These are phyloP conservation scores for Podosphaera aphanis DNA, from an alignment of 2,329 filamentous ascomycete genomes.

Conservation along the genomic window DNA sequence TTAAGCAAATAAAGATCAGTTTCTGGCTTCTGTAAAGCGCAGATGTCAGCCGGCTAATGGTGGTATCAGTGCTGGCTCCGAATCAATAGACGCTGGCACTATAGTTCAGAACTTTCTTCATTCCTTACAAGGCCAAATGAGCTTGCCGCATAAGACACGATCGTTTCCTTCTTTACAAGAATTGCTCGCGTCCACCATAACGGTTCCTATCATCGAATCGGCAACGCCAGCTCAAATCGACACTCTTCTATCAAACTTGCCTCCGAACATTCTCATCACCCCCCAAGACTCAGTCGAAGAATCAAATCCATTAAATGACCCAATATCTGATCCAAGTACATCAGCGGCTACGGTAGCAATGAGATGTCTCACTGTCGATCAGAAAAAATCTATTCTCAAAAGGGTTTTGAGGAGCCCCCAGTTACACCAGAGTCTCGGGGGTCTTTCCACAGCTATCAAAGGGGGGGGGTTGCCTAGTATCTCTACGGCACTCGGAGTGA, in stretches of 20 bases:
- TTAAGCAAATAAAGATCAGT: conserved; percentile 12
- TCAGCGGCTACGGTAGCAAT: conserved; percentile 51
- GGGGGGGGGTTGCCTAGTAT: conserved; percentile 82
- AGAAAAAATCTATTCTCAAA: conserved; percentile 62
- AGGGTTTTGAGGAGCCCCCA: conserved; percentile 75
- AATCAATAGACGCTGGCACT: conserved; percentile 42
- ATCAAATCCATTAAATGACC: conserved; percentile 22
- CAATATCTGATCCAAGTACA: conserved; percentile 40
- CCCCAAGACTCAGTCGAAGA: conserved; percentile 36
- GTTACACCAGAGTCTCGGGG: conserved; percentile 65
- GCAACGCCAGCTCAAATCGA: conserved; percentile 40
- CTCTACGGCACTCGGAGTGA: conserved; percentile 61
- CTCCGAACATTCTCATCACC: conserved; percentile 54
- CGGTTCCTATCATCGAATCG: conserved; percentile 48
- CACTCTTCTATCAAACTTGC: conserved; percentile 53
- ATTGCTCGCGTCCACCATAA: conserved; percentile 55
- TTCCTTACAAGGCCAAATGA: conserved; percentile 50
- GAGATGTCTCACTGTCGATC: conserved; percentile 43
- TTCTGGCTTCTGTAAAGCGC: conserved; percentile 3
- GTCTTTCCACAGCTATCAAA: conserved; percentile 64
- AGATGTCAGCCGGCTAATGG: conserved; percentile 20
- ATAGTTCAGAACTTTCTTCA: conserved; percentile 75
- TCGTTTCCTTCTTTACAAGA: conserved; percentile 51
- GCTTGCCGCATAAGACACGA: conserved; percentile 15
- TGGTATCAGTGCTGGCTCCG: conserved; percentile 31